Base-by-base conservation (phyloP, 2,329 filamentous ascomycete species). In the Colletotrichum tanaceti region DNA sequence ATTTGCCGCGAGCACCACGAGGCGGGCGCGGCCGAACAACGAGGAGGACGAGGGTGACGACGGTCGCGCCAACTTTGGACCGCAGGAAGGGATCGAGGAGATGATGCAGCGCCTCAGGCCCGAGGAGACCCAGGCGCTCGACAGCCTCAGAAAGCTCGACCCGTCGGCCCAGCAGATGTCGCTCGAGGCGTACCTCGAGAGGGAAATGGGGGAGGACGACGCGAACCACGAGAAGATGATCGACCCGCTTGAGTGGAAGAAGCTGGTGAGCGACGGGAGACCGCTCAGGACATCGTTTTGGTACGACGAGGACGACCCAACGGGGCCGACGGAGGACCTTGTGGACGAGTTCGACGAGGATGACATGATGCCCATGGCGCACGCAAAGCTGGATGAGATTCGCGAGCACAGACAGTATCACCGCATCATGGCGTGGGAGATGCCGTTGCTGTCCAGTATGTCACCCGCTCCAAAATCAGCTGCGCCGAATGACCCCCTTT, bases 371-470 rank as follows among this genome's bases (percentile, higher is more conserved):
- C 89, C 89, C 59, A 86, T 93, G 78, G 96, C 90, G 0, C 94
- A 99, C 80, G 90, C 86, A 61, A 94, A 98, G 82, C 82, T 99
- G 73, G 93, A 98, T 74, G 87, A 96, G 79, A 90, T 97, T 75
- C 87, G 95, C 71, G 94, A 98, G 80, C 86, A 95, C 77, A 88
- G 96, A 83, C 90, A 97, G 75, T 98, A 97, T 79, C 90, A 92
- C 55, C 88, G 96, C 60, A 85, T 97, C 73, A 90, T 92, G 54
- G 93, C 94, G 28, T 99, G 96, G 94, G 96, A 99, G 80, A 93
- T 99, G 91, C 96, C 96, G 11, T 82, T 97, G 71, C 84, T 99
- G 69, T 89, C 90, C 67, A 92, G 94, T 97, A 87, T 79, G 93
- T 85, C 16, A 3, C 13, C 10, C n/a, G 35, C 10, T 35, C 28